Percentiles rank a stretch among this genome's conserved stretches.
phyloP scores from a whole-genome alignment of 2,329 filamentous ascomycete species.

The Westerdykella ornata region DNA sequence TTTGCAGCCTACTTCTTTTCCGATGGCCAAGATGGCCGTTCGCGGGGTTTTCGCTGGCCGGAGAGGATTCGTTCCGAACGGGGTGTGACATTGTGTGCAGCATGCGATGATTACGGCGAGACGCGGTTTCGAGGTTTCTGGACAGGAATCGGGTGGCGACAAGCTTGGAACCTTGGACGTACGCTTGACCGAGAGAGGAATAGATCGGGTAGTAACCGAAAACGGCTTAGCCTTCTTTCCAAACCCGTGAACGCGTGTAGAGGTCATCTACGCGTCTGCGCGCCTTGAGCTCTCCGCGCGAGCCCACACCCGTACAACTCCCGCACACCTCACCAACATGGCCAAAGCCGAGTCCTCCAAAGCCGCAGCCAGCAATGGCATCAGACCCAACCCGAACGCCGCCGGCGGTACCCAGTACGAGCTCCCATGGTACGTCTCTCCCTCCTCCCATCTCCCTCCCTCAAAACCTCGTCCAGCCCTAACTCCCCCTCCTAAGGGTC shows the following conservation, averaged over 20 bases:
- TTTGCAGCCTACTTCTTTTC: no score
- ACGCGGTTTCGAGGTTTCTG: no score
- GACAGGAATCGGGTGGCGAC: no score
- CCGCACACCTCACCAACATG: slow-evolving; percentile 31
- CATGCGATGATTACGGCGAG: no score
- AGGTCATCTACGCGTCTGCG: slow-evolving; percentile 13
- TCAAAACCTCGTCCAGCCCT: slow-evolving; percentile 5
- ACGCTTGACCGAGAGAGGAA: no score
- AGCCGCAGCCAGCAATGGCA: slow-evolving; percentile 40
- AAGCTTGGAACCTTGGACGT: no score
- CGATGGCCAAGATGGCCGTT: no score
- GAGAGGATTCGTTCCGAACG: no score
- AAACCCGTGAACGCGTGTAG: slow-evolving; percentile 16
- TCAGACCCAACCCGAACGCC: slow-evolving; percentile 38
- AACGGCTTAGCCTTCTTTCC: not conserved
- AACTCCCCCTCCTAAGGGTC: slow-evolving; percentile 60
- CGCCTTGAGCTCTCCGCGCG: slow-evolving; percentile 18
- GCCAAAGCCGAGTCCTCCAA: slow-evolving; percentile 47
- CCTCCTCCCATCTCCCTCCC: not conserved
- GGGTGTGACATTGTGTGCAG: no score
- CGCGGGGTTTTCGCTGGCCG: no score
- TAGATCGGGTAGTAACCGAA: no score
- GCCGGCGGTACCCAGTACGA: slow-evolving; percentile 55
- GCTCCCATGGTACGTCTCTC: slow-evolving; percentile 61
- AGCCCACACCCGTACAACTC: slow-evolving; percentile 3